Percentiles rank a stretch among this genome's conserved stretches.
phyloP scores from a whole-genome alignment of 495 filamentous ascomycete species.

The Aspergillus asperescens region DNA sequence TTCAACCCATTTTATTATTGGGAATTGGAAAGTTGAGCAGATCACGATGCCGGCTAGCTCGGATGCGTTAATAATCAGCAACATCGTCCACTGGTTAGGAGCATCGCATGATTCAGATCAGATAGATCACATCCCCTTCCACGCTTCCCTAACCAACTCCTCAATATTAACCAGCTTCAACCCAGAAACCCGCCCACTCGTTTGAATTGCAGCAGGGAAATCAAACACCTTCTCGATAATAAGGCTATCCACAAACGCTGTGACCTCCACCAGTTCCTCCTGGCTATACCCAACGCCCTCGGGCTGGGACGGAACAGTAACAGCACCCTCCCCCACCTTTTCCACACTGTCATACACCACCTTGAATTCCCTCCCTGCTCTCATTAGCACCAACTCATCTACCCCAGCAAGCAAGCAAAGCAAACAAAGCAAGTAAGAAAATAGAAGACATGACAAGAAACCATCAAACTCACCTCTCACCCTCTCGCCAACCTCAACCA shows the following conservation, averaged over 20 bases:
- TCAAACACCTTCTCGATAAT: constrained; percentile 32
- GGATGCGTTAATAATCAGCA: too few relatives aligned
- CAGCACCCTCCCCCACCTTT: constrained; percentile 38
- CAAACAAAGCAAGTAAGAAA: too few relatives aligned
- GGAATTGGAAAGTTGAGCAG: too few relatives aligned
- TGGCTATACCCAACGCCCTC: constrained; percentile 15
- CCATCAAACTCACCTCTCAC: constrained; percentile 31
- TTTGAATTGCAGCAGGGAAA: constrained; percentile 22
- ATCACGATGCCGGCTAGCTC: too few relatives aligned
- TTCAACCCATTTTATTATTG: too few relatives aligned
- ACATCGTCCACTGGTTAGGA: too few relatives aligned
- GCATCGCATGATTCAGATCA: too few relatives aligned
- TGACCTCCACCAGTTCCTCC: constrained; percentile 29
- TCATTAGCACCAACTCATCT: background rate
- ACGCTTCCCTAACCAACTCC: constrained; percentile 25
- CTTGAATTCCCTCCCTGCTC: constrained; percentile 43
- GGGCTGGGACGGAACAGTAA: constrained; percentile 43
- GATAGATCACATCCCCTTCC: constrained; percentile 18
- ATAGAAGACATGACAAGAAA: background rate
- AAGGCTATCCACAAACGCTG: constrained; percentile 30
- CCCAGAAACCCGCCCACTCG: constrained; percentile 25
- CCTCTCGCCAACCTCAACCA: constrained; percentile 41
- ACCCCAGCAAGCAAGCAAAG: too few relatives aligned
- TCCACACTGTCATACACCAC: constrained; percentile 46
- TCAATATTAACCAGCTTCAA: constrained; percentile 25